These are phyloP conservation scores for Blastobotrys americana DNA, from an alignment of 805 yeast genomes.

Conservation along the genomic window DNA sequence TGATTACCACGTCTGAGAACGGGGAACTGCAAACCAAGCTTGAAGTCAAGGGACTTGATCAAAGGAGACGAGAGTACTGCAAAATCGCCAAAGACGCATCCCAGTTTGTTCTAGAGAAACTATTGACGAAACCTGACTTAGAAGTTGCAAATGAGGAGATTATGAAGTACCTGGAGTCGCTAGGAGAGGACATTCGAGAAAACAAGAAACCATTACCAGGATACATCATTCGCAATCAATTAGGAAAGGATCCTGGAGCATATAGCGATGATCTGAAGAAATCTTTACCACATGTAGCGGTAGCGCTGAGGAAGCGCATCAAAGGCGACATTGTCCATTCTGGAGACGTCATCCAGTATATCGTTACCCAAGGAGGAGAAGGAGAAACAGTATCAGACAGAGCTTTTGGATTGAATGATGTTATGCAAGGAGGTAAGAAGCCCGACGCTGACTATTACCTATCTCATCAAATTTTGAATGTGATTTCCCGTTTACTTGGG, in stretches of 20 bases:
- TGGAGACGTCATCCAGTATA: slow-evolving; percentile 83
- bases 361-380: slow-evolving; percentile 51
- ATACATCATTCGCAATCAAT: slow-evolving; percentile 73
- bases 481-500: slow-evolving; percentile 79
- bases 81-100: slow-evolving; percentile 87
- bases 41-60: slow-evolving; percentile 94
- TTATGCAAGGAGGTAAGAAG: slow-evolving; percentile 40
- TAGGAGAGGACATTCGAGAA: slow-evolving; percentile 48
- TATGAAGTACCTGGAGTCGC: slow-evolving; percentile 60
- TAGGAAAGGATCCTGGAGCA: slow-evolving; percentile 80
- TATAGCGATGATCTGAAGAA: slow-evolving; percentile 68
- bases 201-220: slow-evolving; percentile 60
- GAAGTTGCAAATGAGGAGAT: slow-evolving; percentile 60
- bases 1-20: slow-evolving; percentile 43
- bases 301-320: slow-evolving; percentile 72
- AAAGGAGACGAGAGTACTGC: slow-evolving; percentile 95
- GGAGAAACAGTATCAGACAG: slow-evolving; percentile 47
- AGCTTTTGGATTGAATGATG: slow-evolving; percentile 75
- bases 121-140: slow-evolving; percentile 66
- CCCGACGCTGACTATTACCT: slow-evolving; percentile 78
- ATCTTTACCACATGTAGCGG: slow-evolving; percentile 78
- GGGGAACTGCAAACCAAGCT: slow-evolving; percentile 51
- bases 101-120: slow-evolving; percentile 59
- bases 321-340: slow-evolving; percentile 83
- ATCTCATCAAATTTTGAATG: slow-evolving; percentile 84